phyloP scores from a whole-genome alignment of 2,329 filamentous ascomycete species.

The Sporothrix curviconia region DNA sequence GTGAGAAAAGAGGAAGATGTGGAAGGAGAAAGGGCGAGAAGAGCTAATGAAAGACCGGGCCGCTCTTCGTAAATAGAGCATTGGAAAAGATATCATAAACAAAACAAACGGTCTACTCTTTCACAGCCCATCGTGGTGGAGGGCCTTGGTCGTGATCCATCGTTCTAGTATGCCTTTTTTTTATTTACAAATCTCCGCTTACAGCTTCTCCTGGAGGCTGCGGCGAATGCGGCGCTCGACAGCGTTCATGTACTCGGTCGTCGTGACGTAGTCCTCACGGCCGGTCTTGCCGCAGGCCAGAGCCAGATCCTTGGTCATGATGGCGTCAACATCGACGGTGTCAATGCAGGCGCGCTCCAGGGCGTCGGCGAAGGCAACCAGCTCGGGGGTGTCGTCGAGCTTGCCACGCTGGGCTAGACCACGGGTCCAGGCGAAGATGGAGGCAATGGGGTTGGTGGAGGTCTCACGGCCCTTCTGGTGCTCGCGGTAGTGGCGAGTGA shows the following conservation, averaged over 20 bases:
- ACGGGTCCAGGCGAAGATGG: conserved; percentile 98
- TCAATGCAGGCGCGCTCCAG: conserved; percentile 92
- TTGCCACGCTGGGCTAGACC: conserved; percentile 88
- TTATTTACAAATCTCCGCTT: conserved; percentile 21
- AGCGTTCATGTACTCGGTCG: conserved; percentile 81
- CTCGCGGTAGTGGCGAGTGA: conserved; percentile 97
- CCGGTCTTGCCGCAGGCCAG: conserved; percentile 85
- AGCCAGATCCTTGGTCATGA: conserved; percentile 99
- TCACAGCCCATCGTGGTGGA: background rate
- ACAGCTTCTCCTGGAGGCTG: conserved; percentile 72
- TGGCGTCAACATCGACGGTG: conserved; percentile 84
- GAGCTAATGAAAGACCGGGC: background rate
- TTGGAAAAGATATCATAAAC: background rate
- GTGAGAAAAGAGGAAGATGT: background rate
- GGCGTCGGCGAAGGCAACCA: conserved; percentile 83
- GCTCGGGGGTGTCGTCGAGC: conserved; percentile 85
- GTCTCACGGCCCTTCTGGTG: conserved; percentile 97
- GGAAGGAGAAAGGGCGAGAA: background rate
- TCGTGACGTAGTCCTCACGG: conserved; percentile 82
- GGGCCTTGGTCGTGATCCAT: no score
- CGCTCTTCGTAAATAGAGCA: background rate
- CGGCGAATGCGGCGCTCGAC: conserved; percentile 85
- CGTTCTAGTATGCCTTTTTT: no score
- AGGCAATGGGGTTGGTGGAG: conserved; percentile 96
- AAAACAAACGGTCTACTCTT: background rate